Evolutionary conservation across 495 filamentous ascomycete species (phyloP).

Genomic region (Aspergillus cavernicola): DNA sequence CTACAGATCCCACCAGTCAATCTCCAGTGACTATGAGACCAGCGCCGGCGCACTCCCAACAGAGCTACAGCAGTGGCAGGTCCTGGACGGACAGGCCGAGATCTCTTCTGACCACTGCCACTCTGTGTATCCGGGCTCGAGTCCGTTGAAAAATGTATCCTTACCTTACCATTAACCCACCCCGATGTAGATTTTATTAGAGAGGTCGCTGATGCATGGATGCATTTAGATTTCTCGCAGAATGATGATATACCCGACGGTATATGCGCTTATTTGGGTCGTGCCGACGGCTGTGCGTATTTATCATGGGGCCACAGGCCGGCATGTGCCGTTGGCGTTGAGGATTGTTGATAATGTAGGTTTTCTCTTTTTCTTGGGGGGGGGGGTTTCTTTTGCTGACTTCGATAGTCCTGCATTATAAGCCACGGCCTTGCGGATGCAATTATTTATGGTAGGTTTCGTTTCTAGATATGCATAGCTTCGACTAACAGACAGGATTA

Average conservation of each 20-base stretch:
- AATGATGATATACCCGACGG: slow-evolving; percentile 10
- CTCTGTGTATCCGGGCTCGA: not conserved
- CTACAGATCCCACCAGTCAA: slow-evolving; percentile 2
- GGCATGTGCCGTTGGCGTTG: not conserved
- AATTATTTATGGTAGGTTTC: slow-evolving; percentile 8
- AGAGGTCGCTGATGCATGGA: too few relatives aligned
- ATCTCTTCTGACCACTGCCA: not conserved
- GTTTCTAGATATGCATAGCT: too few relatives aligned
- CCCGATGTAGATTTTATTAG: too few relatives aligned
- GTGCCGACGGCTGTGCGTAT: not conserved
- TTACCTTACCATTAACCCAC: too few relatives aligned
- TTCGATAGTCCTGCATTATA: slow-evolving; percentile 4
- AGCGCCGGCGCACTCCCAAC: not conserved
- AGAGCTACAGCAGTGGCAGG: slow-evolving; percentile 8
- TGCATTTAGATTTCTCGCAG: not conserved
- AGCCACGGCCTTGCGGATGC: slow-evolving; percentile 6
- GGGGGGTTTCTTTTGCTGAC: not conserved
- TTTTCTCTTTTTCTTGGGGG: not conserved
- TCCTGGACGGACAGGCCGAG: not conserved
- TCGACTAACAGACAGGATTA: too few relatives aligned
- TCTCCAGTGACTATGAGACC: slow-evolving; percentile 2
- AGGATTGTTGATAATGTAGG: slow-evolving; percentile 7
- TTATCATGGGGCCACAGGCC: not conserved
- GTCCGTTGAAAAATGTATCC: not conserved
- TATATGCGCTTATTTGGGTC: slow-evolving; percentile 7